Evolutionary conservation across 2,329 filamentous ascomycete species (phyloP).

Genomic region (Akanthomyces uredinophilus): DNA sequence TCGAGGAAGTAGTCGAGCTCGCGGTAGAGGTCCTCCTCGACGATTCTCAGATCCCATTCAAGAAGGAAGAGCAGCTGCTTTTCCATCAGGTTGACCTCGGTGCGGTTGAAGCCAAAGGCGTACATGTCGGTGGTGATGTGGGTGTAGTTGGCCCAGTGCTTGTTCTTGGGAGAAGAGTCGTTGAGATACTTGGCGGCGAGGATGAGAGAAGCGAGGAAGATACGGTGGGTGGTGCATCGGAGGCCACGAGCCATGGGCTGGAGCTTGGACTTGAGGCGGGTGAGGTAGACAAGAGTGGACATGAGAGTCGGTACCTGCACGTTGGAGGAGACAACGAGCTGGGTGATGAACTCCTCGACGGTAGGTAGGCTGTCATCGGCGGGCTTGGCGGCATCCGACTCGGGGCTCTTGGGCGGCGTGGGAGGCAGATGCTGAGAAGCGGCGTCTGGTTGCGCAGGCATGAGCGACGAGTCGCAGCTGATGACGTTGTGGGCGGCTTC

Average conservation of each 20-base stretch:
- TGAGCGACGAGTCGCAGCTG: constrained; percentile 63
- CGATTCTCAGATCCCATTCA: constrained; percentile 89
- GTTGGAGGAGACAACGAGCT: constrained; percentile 86
- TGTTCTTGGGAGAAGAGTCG: constrained; percentile 98
- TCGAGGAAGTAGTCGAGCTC: constrained; percentile 85
- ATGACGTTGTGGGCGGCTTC: constrained; percentile 72
- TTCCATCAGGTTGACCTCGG: constrained; percentile 99
- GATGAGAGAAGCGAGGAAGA: constrained; percentile 87
- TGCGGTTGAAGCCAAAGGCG: constrained; percentile 85
- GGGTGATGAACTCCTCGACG: constrained; percentile 85
- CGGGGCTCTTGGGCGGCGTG: constrained; percentile 48
- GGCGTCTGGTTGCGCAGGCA: constrained; percentile 38
- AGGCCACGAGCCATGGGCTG: constrained; percentile 95
- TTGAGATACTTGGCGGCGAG: constrained; percentile 95
- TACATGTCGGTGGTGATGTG: constrained; percentile 59
- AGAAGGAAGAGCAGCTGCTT: constrained; percentile 93
- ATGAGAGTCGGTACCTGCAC: constrained; percentile 97
- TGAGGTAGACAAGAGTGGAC: constrained; percentile 92
- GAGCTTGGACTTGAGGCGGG: constrained; percentile 74
- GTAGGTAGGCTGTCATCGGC: constrained; percentile 62
- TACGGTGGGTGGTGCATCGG: constrained; percentile 92
- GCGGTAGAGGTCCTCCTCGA: constrained; percentile 75
- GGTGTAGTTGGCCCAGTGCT: constrained; percentile 97
- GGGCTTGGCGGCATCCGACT: constrained; percentile 31
- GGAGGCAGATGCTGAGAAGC: constrained; percentile 32